Base-by-base conservation (phyloP, 169 alveolate genomes). In the Cyclospora cayetanensis region DNA sequence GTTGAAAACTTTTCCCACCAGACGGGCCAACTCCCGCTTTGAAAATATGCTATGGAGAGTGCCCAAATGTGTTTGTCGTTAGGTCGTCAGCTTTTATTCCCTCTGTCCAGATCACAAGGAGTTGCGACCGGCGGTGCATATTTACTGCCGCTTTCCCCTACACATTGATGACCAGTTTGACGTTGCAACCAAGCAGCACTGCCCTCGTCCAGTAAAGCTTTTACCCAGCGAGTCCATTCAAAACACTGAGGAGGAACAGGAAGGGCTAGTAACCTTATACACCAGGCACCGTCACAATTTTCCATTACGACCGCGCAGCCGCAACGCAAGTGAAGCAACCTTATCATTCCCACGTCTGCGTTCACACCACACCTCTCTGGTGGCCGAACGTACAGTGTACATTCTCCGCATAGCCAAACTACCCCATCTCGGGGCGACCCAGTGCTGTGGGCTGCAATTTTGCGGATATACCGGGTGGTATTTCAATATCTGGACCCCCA, bases 321-420 rank as follows among this genome's bases (percentile, higher is more conserved):
- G 22, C 27, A 18, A 4, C 11, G 35, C 85, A 7, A 12, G 15
- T 37, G 29, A 15, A 0, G 60, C 65, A 37, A 7, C 85, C 9
- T 2, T 74, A 41, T 39, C 7, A 41, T 15, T 63, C 85, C 18
- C 85, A 63, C 39, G 42, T 74, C 60, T 74, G 85, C 27, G 42
- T 74, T n/a, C 65, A 74, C 85, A 74, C 85, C 37, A 74, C 85
- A n/a, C 1, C 65, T 0, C 3, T 18, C 37, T 74, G 85, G 85
- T 74, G 85, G 85, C 85, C 85, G n/a, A 74, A 63, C 39, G 25
- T 74, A 2, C 85, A 74, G 53, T 74, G 85, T 31, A 74, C 85
- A 5, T 74, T 74, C 39, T 37, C 39, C 34, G 25, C 74, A 1
- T 20, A 18, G n/a, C 20, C 34, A 0, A 25, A 35, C 74, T 46